phyloP scores from a whole-genome alignment of 768 basidiomycete species.

The Candolleomyces eurysporus region DNA sequence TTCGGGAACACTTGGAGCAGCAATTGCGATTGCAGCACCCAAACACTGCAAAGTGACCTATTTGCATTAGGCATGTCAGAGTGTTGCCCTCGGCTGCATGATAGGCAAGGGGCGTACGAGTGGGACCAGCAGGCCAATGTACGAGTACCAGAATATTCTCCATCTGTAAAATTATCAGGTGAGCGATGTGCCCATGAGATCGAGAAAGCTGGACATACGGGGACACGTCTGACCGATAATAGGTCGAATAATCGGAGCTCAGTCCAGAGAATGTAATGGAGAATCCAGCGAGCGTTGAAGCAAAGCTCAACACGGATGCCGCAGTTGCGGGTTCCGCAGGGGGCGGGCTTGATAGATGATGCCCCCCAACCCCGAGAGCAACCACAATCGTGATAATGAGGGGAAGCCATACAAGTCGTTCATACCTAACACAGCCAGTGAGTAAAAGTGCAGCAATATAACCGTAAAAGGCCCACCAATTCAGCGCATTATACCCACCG shows the following conservation, averaged over 20 bases:
- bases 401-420: slow-evolving; percentile 74
- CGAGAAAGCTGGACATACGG: slow-evolving; percentile 35
- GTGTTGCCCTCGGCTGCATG: background rate
- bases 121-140: slow-evolving; percentile 65
- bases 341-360: slow-evolving; percentile 54
- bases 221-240: slow-evolving; percentile 57
- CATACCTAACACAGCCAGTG: slow-evolving; percentile 47
- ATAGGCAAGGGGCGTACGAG: slow-evolving; percentile 30
- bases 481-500: slow-evolving; percentile 51
- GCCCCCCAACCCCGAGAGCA: slow-evolving; percentile 70
- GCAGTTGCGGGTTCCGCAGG: slow-evolving; percentile 55
- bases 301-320: slow-evolving; percentile 57
- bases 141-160: slow-evolving; percentile 67
- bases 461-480: slow-evolving; percentile 30
- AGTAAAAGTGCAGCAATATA: background rate
- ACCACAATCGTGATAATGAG: slow-evolving; percentile 72
- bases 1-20: slow-evolving; percentile 51
- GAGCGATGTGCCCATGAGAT: background rate
- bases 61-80: background rate
- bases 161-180: slow-evolving; percentile 34
- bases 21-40: slow-evolving; percentile 67
- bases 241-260: slow-evolving; percentile 76
- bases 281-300: slow-evolving; percentile 70
- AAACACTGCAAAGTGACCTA: slow-evolving; percentile 43
- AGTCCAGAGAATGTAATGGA: slow-evolving; percentile 60